Base-by-base conservation (phyloP, 2,329 filamentous ascomycete species). In the Hymenoscyphus linearis region DNA sequence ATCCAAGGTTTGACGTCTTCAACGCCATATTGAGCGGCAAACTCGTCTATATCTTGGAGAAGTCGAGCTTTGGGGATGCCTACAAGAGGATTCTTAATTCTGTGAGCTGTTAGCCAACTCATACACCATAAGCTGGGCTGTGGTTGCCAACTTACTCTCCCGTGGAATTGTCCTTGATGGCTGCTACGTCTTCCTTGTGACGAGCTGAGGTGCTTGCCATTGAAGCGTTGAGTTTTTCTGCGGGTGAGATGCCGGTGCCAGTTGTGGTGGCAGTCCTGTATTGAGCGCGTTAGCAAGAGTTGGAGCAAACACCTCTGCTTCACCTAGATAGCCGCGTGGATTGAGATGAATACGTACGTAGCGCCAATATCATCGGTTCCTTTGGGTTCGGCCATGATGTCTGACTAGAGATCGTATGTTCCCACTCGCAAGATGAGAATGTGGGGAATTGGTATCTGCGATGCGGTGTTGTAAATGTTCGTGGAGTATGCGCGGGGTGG, bases 21-120 rank as follows among this genome's bases (percentile, higher is more conserved):
- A 36, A 92, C 77, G 27, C 79, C 79, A 65, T 88, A 82, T 52
- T 80, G 74, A 7, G 76, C 75, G 36, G 85, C 86, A 68, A 88
- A 90, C 10, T 76, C 76, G 58, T 85, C 78, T 53, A 85, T 85
- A 60, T 85, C 76, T 55, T 72, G 71, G 58, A 85, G 74, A 7
- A 85, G 78, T 68, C 76, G 73, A 56, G 75, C 78, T 62, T 71
- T 78, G 12, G 83, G 76, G 59, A 85, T 77, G 34, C 82, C 83
- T 40, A 79, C 76, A 10, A 88, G 75, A n/a, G 81, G 81, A 65
- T 85, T 85, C 58, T 76, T 76, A 68, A 83, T 79, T 65, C 81
- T 83, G 61, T 2, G 13, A 25, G 1, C 2, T 55, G 53, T 65
- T 36, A 64, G 55, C 50, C 22, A 25, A 31, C 12, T 34, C 47